Evolutionary conservation across 2,329 filamentous ascomycete genomes (phyloP), one percentile per base, ranked within the genome.

Genomic region (Sclerotinia sclerotiorum): DNA sequence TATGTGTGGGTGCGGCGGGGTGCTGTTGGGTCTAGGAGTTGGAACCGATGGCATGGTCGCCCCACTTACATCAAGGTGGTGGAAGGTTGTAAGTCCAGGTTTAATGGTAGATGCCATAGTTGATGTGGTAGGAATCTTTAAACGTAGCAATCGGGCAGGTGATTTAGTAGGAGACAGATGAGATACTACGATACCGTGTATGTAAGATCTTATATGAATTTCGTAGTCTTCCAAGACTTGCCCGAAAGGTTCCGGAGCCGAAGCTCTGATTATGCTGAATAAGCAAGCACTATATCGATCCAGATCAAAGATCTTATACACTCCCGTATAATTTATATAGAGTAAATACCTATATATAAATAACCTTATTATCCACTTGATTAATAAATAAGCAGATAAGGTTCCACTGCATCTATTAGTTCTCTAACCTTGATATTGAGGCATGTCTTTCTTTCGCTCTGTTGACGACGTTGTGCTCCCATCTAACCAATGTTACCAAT

Each of bases 1-100:
- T 35, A n/a, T 39, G 27, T 51, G n/a, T 29, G 24, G 57, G 21
- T 61, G 57, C 27, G 27, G 19, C 32, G 68, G 54, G 35, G 29
- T 19, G 17, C 32, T 32, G 42, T 3, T 48, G 44, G 58, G 58
- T 19, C 21, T 5, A 39, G 3, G 29, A 32, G 46, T 27, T 51
- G 46, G 46, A n/a, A 24, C 29, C 46, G 58, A 62, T 13, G 19
- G 35, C 5, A 21, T 46, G 3, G n/a, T 42, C 48, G 21, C 56
- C 24, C 56, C 32, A 67, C 72, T 39, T 68, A 75, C 74, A 49
- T 75, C 73, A 62, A 76, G 63, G 32, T 76, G 75, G 68, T 76
- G 75, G 55, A 75, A 62, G 46, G 73, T 76, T 52, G 74, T 74
- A 44, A 52, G 19, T 62, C 56, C 65, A 32, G 65, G 35, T 5